A percentile compares a stretch with the other conserved stretches of the same genome.
These are phyloP conservation scores for baker's yeast (Saccharomyces cerevisiae) DNA, from an alignment of 805 yeast species.

Conservation along the genomic window DNA sequence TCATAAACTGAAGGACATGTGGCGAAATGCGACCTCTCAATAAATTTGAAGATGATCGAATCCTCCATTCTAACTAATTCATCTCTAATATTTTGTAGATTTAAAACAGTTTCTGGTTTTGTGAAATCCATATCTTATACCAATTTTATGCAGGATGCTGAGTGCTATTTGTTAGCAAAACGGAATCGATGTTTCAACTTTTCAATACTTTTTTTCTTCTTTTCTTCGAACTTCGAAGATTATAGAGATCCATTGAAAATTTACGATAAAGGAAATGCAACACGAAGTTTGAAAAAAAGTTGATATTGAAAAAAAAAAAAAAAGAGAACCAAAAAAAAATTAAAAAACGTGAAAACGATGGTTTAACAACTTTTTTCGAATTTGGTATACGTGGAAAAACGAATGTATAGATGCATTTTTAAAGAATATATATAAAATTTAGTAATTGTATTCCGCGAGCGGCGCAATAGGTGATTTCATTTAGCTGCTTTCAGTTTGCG, in stretches of 20 bases:
- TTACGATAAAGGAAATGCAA: background rate
- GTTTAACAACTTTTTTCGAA: background rate
- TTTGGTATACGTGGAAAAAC: background rate
- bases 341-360: background rate
- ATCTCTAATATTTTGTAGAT: conserved; percentile 73
- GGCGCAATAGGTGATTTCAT: background rate
- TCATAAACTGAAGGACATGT: conserved; percentile 69
- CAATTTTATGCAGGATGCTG: background rate
- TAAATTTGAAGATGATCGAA: conserved; percentile 83
- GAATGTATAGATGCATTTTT: background rate
- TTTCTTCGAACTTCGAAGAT: background rate
- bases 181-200: background rate
- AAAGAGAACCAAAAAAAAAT: background rate
- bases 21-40: conserved; percentile 86
- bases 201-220: background rate
- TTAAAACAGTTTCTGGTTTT: conserved; percentile 73
- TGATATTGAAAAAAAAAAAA: background rate
- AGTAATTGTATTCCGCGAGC: background rate
- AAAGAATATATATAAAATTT: background rate
- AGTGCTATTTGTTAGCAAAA: background rate
- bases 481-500: background rate
- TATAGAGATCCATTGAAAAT: background rate
- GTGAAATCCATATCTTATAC: conserved; percentile 61
- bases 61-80: conserved; percentile 92
- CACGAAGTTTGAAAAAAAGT: background rate